phyloP scores from a whole-genome alignment of 768 basidiomycete genomes.

The Suillus decipiens region DNA sequence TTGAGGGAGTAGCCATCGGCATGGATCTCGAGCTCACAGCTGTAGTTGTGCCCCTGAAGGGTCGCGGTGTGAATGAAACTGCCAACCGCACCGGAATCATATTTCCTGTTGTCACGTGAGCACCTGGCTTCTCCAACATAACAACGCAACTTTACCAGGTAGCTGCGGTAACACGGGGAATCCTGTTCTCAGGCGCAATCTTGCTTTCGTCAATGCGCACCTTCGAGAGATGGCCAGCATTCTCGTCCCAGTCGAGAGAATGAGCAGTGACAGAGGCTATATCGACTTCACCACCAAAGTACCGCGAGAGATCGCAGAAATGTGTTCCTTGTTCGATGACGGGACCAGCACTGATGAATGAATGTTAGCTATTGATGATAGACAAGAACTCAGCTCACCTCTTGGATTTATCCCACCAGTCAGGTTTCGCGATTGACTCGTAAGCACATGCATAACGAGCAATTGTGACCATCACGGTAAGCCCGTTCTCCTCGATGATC shows the following conservation, averaged over 20 bases:
- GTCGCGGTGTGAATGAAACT: conserved; percentile 88
- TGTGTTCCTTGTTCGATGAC: conserved; percentile 94
- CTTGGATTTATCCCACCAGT: conserved; percentile 95
- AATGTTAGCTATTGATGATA: conserved; percentile 8
- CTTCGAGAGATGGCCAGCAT: conserved; percentile 81
- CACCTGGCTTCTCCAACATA: not conserved
- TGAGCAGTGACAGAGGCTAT: conserved; percentile 78
- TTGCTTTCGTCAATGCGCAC: conserved; percentile 81
- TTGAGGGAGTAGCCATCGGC: conserved; percentile 91
- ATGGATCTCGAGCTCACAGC: conserved; percentile 92
- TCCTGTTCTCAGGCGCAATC: conserved; percentile 85
- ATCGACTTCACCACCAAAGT: conserved; percentile 96
- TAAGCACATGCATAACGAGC: conserved; percentile 94
- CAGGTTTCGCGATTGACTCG: conserved; percentile 72
- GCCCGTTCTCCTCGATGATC: conserved; percentile 90
- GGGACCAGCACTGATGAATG: conserved; percentile 60
- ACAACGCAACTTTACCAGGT: conserved; percentile 60
- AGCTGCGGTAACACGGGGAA: conserved; percentile 91
- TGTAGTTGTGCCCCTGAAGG: conserved; percentile 91
- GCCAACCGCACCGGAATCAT: conserved; percentile 92
- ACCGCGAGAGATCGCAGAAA: conserved; percentile 95
- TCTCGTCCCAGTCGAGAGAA: conserved; percentile 91
- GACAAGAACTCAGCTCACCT: conserved; percentile 42
- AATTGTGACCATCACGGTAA: conserved; percentile 94
- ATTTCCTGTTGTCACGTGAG: conserved; percentile 63